These are phyloP conservation scores for Termitomyces titanicus DNA, from an alignment of 768 basidiomycete species.

Conservation along the genomic window DNA sequence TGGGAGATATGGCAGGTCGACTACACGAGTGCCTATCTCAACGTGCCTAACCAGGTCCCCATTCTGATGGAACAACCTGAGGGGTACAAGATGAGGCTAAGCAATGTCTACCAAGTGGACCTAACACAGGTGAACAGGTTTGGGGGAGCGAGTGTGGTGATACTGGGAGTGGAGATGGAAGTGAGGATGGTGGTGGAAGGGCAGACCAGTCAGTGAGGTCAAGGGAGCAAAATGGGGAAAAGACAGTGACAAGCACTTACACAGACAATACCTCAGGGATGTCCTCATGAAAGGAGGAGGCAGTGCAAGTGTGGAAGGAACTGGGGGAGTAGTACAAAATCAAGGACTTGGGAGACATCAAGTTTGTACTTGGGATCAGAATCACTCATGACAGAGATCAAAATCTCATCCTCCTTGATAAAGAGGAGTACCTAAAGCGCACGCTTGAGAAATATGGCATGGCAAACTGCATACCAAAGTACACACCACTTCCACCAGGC, in stretches of 20 bases:
- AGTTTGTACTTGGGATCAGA: background rate
- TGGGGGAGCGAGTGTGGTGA: no score
- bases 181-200: background rate
- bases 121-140: no score
- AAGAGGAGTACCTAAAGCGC: background rate
- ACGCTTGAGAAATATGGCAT: background rate
- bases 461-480: background rate
- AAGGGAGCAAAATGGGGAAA: background rate
- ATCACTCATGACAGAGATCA: background rate
- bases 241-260: constrained; percentile 12
- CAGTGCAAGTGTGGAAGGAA: background rate
- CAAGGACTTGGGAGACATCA: background rate
- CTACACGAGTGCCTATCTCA: no score
- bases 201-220: constrained; percentile 17
- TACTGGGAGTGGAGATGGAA: background rate
- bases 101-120: background rate
- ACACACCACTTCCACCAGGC: background rate
- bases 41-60: background rate
- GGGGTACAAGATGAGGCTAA: background rate
- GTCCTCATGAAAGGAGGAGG: background rate
- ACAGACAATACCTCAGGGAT: background rate
- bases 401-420: background rate
- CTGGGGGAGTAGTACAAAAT: background rate
- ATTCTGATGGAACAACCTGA: background rate
- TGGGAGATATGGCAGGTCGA: no score